A percentile compares a stretch with the other conserved stretches of the same genome.
These are phyloP conservation scores for Neonectria magnoliae DNA, from an alignment of 2,329 filamentous ascomycete genomes.

Conservation along the genomic window DNA sequence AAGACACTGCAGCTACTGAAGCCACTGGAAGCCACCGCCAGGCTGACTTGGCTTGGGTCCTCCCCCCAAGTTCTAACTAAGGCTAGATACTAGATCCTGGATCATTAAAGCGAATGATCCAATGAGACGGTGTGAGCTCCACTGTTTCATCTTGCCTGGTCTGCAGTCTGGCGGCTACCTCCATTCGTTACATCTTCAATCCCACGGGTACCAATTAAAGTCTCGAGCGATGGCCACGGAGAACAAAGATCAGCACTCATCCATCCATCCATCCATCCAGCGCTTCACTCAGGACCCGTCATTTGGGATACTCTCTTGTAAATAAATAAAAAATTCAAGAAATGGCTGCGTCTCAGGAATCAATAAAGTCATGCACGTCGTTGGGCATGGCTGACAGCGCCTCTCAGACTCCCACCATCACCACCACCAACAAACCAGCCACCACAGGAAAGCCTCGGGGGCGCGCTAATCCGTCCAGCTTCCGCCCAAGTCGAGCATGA, in stretches of 20 bases:
- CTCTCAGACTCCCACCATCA: neutral
- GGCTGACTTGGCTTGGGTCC: neutral
- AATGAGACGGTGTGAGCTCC: conserved; percentile 4
- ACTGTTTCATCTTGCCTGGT: conserved; percentile 20
- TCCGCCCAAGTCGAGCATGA: neutral
- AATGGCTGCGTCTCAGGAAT: conserved; percentile 7
- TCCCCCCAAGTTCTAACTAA: neutral
- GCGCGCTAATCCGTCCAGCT: conserved; percentile 21
- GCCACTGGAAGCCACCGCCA: neutral
- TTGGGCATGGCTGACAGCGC: conserved; percentile 19
- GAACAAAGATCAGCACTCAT: neutral
- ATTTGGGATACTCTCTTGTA: too few species aligned
- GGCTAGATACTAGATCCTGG: neutral
- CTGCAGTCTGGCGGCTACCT: conserved; percentile 6
- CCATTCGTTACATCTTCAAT: conserved; percentile 15
- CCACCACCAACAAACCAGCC: neutral
- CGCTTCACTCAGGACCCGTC: neutral
- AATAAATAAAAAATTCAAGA: conserved; percentile 13
- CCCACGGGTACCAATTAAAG: conserved; percentile 8
- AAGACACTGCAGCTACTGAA: conserved; percentile 3
- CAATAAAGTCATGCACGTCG: conserved; percentile 14
- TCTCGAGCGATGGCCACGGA: neutral
- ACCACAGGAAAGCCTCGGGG: conserved; percentile 11
- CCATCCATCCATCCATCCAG: neutral
- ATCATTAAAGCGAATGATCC: neutral